A percentile compares a stretch with the other conserved stretches of the same genome.
These are phyloP conservation scores for Monotropa hypopitys DNA, from an alignment of 179 eudicot genomes.

Conservation along the genomic window DNA sequence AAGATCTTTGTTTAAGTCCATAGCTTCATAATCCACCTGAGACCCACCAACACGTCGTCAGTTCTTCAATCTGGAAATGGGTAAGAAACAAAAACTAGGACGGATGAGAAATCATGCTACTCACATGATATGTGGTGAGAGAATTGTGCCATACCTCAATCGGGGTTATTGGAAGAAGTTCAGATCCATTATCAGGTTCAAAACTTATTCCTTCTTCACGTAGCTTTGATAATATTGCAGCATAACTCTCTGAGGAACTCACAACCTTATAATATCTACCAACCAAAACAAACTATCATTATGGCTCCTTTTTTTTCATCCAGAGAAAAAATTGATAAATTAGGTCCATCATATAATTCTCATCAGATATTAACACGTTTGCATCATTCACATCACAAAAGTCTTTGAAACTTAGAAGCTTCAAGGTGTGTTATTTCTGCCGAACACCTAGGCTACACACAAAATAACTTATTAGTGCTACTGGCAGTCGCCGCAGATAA, in stretches of 20 bases:
- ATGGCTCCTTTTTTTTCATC: background rate
- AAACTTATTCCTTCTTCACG: constrained; percentile 67
- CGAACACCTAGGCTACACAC: no score
- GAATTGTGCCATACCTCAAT: constrained; percentile 48
- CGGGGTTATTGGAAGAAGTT: constrained; percentile 51
- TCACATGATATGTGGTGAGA: background rate
- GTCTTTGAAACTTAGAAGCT: background rate
- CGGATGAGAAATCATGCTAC: background rate
- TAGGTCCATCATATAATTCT: background rate
- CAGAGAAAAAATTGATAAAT: background rate
- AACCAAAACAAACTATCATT: background rate
- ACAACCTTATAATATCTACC: constrained; percentile 69
- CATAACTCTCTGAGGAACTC: constrained; percentile 53
- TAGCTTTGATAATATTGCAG: constrained; percentile 52
- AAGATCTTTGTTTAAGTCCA: constrained; percentile 83
- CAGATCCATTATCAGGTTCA: constrained; percentile 77
- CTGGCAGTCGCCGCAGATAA: no score
- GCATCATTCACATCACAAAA: background rate
- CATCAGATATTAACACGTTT: background rate
- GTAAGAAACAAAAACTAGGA: background rate
- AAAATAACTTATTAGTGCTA: no score
- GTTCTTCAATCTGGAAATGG: background rate
- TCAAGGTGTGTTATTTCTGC: background rate
- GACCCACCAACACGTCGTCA: background rate
- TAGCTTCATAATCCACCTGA: constrained; percentile 93